phyloP scores from a whole-genome alignment of 768 basidiomycete species.

The Pleurotus salmoneostramineus region DNA sequence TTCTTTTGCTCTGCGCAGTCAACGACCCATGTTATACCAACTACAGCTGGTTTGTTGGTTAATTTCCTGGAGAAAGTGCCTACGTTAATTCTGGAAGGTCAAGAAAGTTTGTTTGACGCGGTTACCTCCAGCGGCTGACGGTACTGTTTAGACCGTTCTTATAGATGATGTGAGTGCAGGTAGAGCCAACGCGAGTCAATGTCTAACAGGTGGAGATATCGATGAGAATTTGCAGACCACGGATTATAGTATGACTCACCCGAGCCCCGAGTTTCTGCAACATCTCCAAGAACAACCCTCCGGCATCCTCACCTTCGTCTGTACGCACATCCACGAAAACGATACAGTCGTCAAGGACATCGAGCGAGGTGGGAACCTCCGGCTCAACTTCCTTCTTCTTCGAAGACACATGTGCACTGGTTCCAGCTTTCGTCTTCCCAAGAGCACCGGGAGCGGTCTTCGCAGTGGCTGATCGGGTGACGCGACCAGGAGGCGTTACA shows the following conservation, averaged over 20 bases:
- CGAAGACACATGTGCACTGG: slow-evolving; percentile 17
- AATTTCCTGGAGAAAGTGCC: slow-evolving; percentile 38
- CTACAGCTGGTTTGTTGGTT: slow-evolving; percentile 65
- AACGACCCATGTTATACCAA: slow-evolving; percentile 88
- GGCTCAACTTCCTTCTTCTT: slow-evolving; percentile 13
- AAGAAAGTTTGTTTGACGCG: slow-evolving; percentile 1
- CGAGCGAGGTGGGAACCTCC: slow-evolving; percentile 28
- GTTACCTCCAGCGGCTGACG: slow-evolving; percentile 64
- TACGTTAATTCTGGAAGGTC: neutral
- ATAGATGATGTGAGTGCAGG: slow-evolving; percentile 81
- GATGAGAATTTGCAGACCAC: neutral
- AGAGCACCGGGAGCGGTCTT: slow-evolving; percentile 9
- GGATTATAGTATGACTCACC: slow-evolving; percentile 38
- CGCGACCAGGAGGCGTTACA: slow-evolving; percentile 17
- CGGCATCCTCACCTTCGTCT: slow-evolving; percentile 79
- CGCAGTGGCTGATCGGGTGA: slow-evolving; percentile 26
- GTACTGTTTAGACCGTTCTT: slow-evolving; percentile 82
- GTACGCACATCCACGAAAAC: slow-evolving; percentile 89
- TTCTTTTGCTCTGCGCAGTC: slow-evolving; percentile 72
- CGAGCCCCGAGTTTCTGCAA: slow-evolving; percentile 74
- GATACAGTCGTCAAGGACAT: slow-evolving; percentile 65
- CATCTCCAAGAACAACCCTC: slow-evolving; percentile 81
- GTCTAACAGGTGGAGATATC: slow-evolving; percentile 33
- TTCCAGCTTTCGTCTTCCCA: slow-evolving; percentile 12
- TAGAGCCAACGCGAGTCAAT: slow-evolving; percentile 60